These are phyloP conservation scores for Aspergillus pseudonomiae DNA, from an alignment of 2,329 filamentous ascomycete genomes.

Conservation along the genomic window DNA sequence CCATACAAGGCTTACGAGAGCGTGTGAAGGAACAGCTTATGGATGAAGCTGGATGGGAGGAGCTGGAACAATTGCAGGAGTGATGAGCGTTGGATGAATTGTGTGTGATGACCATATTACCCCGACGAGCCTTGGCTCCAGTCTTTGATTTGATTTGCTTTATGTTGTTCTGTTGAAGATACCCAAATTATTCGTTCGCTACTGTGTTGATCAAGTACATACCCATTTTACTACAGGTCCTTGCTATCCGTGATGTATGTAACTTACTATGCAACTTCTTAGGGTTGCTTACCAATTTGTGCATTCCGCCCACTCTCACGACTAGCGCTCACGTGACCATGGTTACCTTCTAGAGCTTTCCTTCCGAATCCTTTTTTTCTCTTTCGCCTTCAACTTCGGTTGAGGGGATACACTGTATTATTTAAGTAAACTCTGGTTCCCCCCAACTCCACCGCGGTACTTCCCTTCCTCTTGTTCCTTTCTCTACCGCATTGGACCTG, in stretches of 20 bases:
- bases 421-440: neutral
- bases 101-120: constrained; percentile 7
- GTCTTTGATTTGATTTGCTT: constrained; percentile 24
- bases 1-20: constrained; percentile 72
- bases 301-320: neutral
- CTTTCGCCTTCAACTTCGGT: constrained; percentile 14
- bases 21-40: constrained; percentile 74
- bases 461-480: constrained; percentile 1
- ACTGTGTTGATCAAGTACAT: neutral
- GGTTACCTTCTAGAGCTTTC: constrained; percentile 44
- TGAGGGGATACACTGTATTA: constrained; percentile 1
- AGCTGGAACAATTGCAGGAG: constrained; percentile 61
- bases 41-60: constrained; percentile 85
- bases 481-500: neutral
- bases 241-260: too few species aligned
- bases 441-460: neutral
- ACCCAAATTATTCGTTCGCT: constrained; percentile 14
- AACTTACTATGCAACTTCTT: neutral
- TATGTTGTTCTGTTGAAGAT: constrained; percentile 13
- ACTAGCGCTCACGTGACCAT: constrained; percentile 22
- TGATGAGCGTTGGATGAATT: neutral
- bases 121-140: constrained; percentile 9
- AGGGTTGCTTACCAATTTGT: neutral
- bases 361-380: constrained; percentile 28
- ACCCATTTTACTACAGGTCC: too few species aligned